A percentile compares a stretch with the other conserved stretches of the same genome.
These are phyloP conservation scores for Chytriomyces sp. DNA, from an alignment of 192 early-diverging fungal species.

Conservation along the genomic window DNA sequence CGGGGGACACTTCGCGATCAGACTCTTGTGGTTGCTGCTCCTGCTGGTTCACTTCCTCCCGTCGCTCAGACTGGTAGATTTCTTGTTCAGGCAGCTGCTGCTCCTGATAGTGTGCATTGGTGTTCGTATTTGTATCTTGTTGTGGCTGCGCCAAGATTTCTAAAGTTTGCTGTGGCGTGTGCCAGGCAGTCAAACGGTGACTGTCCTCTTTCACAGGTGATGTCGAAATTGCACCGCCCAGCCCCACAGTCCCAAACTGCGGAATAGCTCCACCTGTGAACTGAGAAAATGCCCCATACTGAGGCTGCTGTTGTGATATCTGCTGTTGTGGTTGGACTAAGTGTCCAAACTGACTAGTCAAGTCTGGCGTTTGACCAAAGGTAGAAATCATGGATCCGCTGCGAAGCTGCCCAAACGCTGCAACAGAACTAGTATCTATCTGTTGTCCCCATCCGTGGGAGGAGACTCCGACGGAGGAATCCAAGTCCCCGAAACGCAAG, in stretches of 20 bases:
- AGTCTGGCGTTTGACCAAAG: slow-evolving; percentile 13
- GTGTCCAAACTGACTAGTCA: slow-evolving; percentile 4
- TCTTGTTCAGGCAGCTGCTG: too few relatives aligned
- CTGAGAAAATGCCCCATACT: not conserved
- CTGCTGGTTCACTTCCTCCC: too few relatives aligned
- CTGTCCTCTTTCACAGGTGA: too few relatives aligned
- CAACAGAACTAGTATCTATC: not conserved
- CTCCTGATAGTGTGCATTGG: too few relatives aligned
- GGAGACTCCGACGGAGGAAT: not conserved
- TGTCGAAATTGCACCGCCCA: not conserved
- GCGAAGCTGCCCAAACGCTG: not conserved
- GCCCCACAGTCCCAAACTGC: slow-evolving; percentile 16
- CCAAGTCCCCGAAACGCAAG: slow-evolving; percentile 13
- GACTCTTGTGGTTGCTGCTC: too few relatives aligned
- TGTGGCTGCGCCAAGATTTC: too few relatives aligned
- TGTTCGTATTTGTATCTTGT: too few relatives aligned
- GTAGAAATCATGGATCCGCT: not conserved
- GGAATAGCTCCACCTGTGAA: not conserved
- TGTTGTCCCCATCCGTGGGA: not conserved
- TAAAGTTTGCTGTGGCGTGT: not conserved
- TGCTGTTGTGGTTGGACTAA: not conserved
- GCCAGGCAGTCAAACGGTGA: not conserved
- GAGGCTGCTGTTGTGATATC: not conserved
- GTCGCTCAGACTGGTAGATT: too few relatives aligned
- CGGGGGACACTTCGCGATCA: too few relatives aligned